phyloP scores from a whole-genome alignment of 495 filamentous ascomycete genomes.

The Emericellopsis terricola region DNA sequence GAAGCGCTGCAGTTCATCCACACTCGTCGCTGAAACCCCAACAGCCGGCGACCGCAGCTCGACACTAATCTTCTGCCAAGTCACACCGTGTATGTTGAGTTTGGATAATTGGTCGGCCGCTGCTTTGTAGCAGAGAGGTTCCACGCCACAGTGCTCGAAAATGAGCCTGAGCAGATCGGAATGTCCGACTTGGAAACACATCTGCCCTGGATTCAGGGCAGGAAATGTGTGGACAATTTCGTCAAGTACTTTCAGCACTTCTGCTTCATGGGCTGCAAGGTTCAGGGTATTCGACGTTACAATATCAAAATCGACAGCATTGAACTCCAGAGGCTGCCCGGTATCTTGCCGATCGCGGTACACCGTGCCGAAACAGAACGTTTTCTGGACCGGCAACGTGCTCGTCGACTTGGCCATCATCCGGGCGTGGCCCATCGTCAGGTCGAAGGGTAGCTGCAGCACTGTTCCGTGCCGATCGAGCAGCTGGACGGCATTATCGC shows the following conservation, averaged over 20 bases:
- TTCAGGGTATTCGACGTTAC: constrained; percentile 62
- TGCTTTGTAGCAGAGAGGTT: constrained; percentile 40
- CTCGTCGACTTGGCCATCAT: constrained; percentile 50
- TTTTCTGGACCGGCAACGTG: constrained; percentile 46
- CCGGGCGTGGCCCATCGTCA: constrained; percentile 79
- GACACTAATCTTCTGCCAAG: constrained; percentile 68
- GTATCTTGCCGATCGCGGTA: constrained; percentile 59
- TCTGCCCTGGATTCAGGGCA: constrained; percentile 43
- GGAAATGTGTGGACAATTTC: constrained; percentile 78
- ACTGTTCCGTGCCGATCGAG: constrained; percentile 70
- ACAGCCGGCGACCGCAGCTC: constrained; percentile 67
- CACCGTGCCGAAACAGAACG: constrained; percentile 77
- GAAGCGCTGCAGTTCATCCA: constrained; percentile 80
- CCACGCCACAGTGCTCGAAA: constrained; percentile 75
- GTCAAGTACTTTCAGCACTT: constrained; percentile 85
- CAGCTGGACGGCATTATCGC: constrained; percentile 45
- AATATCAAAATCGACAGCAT: constrained; percentile 93
- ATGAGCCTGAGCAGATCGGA: constrained; percentile 67
- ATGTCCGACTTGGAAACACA: constrained; percentile 91
- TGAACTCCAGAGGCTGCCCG: constrained; percentile 64
- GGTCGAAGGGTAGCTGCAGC: constrained; percentile 78
- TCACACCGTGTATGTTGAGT: constrained; percentile 66
- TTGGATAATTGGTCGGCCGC: constrained; percentile 78
- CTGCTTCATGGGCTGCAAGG: constrained; percentile 80
- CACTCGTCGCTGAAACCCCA: constrained; percentile 69